These are phyloP conservation scores for Nothophoma quercina DNA, from an alignment of 2,329 filamentous ascomycete species.

Conservation along the genomic window DNA sequence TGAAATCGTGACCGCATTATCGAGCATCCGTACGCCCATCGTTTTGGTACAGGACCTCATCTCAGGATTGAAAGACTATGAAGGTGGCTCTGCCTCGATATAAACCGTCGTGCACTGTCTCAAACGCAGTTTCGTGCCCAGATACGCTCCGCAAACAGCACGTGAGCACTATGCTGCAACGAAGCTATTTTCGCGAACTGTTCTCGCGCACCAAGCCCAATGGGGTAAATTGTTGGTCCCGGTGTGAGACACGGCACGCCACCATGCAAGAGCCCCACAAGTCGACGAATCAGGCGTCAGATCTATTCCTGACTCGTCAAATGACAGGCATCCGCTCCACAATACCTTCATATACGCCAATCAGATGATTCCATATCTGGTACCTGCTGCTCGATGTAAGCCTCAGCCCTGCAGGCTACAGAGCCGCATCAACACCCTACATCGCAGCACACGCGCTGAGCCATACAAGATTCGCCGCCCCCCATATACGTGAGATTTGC, in stretches of 20 bases:
- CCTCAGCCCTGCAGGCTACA: slow-evolving; percentile 7
- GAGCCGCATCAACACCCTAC: slow-evolving; percentile 18
- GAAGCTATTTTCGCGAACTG: slow-evolving; percentile 15
- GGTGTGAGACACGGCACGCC: slow-evolving; percentile 13
- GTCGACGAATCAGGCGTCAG: not conserved
- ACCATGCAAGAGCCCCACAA: not conserved
- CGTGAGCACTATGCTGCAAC: slow-evolving; percentile 17
- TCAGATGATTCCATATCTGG: not conserved
- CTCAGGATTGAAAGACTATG: not conserved
- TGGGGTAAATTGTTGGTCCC: not conserved
- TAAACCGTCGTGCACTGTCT: not conserved
- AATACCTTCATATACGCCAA: not conserved
- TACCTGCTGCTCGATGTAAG: slow-evolving; percentile 8
- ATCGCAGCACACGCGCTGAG: slow-evolving; percentile 2
- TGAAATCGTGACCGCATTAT: not conserved
- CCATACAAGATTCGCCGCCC: not conserved
- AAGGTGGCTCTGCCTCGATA: not conserved
- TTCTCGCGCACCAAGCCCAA: slow-evolving; percentile 4
- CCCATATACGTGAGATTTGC: not conserved
- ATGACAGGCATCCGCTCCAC: not conserved
- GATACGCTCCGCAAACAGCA: not conserved
- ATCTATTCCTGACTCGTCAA: not conserved
- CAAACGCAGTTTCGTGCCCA: not conserved
- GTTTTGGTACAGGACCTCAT: not conserved
- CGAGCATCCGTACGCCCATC: not conserved